Percentiles rank a stretch among this genome's conserved stretches.
phyloP scores from a whole-genome alignment of 208 protist genomes.

The Crithidia fasciculata region DNA sequence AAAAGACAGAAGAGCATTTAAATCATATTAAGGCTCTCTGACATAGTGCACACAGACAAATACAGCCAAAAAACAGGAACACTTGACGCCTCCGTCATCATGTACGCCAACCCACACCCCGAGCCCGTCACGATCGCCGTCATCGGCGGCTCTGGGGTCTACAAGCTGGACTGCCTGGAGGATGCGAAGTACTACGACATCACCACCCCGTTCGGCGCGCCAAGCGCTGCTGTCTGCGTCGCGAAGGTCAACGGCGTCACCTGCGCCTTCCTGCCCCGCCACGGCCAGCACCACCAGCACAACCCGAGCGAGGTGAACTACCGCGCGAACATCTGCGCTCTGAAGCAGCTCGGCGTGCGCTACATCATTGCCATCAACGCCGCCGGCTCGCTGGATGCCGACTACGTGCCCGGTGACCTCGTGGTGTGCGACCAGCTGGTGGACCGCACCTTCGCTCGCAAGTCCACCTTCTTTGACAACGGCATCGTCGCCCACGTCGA shows the following conservation, averaged over 20 bases:
- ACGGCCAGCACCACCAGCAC: constrained; percentile 79
- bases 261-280: constrained; percentile 90
- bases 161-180: constrained; percentile 68
- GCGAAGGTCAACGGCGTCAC: constrained; percentile 56
- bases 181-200: constrained; percentile 67
- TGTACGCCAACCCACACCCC: constrained; percentile 61
- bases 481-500: constrained; percentile 84
- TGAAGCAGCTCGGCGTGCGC: constrained; percentile 88
- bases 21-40: not conserved
- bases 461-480: constrained; percentile 86
- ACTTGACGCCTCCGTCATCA: not conserved
- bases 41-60: constrained; percentile 1
- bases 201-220: constrained; percentile 84
- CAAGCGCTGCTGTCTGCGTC: constrained; percentile 70
- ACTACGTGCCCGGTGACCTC: constrained; percentile 84
- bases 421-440: constrained; percentile 91
- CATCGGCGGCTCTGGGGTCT: constrained; percentile 90
- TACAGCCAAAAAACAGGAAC: not conserved
- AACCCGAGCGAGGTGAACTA: constrained; percentile 91
- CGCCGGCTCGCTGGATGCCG: constrained; percentile 81
- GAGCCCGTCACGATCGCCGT: constrained; percentile 66
- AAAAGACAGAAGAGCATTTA: too few relatives aligned
- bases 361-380: constrained; percentile 90
- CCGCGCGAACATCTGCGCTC: constrained; percentile 91
- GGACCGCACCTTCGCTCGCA: constrained; percentile 77